A percentile compares a stretch with the other conserved stretches of the same genome.
phyloP scores from a whole-genome alignment of 1,139 yeast species.

The Kurtzmaniella quercitrusa region DNA sequence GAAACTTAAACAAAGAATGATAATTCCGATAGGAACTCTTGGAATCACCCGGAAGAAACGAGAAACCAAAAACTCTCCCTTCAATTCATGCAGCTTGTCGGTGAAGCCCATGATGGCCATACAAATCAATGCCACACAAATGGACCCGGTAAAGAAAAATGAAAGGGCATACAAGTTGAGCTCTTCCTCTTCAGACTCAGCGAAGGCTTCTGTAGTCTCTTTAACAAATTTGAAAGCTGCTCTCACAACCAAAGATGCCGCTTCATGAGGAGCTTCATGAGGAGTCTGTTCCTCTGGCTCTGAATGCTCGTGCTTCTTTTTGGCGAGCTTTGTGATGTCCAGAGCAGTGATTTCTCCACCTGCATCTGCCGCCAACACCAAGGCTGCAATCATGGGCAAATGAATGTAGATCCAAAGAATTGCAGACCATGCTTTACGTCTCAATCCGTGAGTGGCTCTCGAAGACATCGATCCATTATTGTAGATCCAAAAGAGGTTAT shows the following conservation, averaged over 20 bases:
- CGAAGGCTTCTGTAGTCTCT: slow-evolving; percentile 5
- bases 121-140: slow-evolving; percentile 34
- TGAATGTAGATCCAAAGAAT: slow-evolving; percentile 47
- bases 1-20: slow-evolving; percentile 41
- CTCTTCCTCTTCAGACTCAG: slow-evolving; percentile 19
- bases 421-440: slow-evolving; percentile 48
- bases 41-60: slow-evolving; percentile 37
- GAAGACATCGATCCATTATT: slow-evolving; percentile 49
- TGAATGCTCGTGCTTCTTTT: slow-evolving; percentile 1
- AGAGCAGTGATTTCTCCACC: slow-evolving; percentile 47
- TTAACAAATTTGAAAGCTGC: slow-evolving; percentile 4
- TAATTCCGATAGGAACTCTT: slow-evolving; percentile 35
- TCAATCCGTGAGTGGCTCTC: slow-evolving; percentile 51
- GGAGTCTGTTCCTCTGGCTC: slow-evolving; percentile 10
- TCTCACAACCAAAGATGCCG: slow-evolving; percentile 2
- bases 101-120: slow-evolving; percentile 33
- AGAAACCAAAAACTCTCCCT: slow-evolving; percentile 23
- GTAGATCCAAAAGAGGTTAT: slow-evolving; percentile 50
- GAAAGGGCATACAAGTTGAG: slow-evolving; percentile 33
- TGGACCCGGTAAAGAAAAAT: slow-evolving; percentile 48
- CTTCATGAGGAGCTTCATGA: slow-evolving; percentile 6
- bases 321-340: slow-evolving; percentile 11
- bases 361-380: slow-evolving; percentile 59
- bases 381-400: slow-evolving; percentile 47
- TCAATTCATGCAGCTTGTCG: slow-evolving; percentile 36